A percentile compares a stretch with the other conserved stretches of the same genome.
Conservation (phyloP, 1,284 basidiomycete genomes). For the Ustilago shanxiensis region DNA sequence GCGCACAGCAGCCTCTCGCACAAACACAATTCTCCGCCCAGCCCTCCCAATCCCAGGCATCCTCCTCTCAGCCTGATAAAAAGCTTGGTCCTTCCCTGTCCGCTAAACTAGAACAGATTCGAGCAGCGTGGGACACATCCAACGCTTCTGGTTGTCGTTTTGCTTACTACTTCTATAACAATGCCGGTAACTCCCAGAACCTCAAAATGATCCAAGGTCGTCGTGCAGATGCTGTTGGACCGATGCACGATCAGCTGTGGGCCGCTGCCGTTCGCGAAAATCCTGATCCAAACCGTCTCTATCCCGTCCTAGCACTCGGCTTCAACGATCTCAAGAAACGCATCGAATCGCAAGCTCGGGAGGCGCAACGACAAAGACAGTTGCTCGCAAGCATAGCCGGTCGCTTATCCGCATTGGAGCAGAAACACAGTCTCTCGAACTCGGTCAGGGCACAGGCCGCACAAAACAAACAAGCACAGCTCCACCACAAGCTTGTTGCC, state of each 20-base stretch:
- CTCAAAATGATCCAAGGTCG: slow-evolving; percentile 57
- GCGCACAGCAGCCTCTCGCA: slow-evolving; percentile 35
- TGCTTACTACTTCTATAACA: slow-evolving; percentile 65
- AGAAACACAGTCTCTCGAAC: slow-evolving; percentile 62
- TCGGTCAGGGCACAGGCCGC: slow-evolving; percentile 57
- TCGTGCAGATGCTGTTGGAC: slow-evolving; percentile 61
- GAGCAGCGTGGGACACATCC: slow-evolving; percentile 62
- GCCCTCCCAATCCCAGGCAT: not conserved
- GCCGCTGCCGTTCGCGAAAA: slow-evolving; percentile 61
- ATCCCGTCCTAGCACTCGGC: slow-evolving; percentile 67
- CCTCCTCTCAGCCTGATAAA: slow-evolving; percentile 42
- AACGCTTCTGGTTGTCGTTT: slow-evolving; percentile 64
- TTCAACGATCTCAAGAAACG: slow-evolving; percentile 65
- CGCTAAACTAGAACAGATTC: slow-evolving; percentile 60
- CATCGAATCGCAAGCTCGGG: slow-evolving; percentile 54
- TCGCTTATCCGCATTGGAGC: slow-evolving; percentile 52
- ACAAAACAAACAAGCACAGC: slow-evolving; percentile 52
- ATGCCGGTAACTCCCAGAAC: slow-evolving; percentile 53
- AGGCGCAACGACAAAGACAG: slow-evolving; percentile 56
- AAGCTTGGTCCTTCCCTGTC: slow-evolving; percentile 59
- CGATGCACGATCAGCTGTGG: slow-evolving; percentile 67
- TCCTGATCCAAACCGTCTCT: slow-evolving; percentile 64
- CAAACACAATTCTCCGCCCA: slow-evolving; percentile 27
- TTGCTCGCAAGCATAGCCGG: slow-evolving; percentile 40
- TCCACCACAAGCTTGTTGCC: slow-evolving; percentile 62